A percentile compares a stretch with the other conserved stretches of the same genome.
Evolutionary conservation across 495 filamentous ascomycete species (phyloP).

Genomic region (Penicillium canescens): DNA sequence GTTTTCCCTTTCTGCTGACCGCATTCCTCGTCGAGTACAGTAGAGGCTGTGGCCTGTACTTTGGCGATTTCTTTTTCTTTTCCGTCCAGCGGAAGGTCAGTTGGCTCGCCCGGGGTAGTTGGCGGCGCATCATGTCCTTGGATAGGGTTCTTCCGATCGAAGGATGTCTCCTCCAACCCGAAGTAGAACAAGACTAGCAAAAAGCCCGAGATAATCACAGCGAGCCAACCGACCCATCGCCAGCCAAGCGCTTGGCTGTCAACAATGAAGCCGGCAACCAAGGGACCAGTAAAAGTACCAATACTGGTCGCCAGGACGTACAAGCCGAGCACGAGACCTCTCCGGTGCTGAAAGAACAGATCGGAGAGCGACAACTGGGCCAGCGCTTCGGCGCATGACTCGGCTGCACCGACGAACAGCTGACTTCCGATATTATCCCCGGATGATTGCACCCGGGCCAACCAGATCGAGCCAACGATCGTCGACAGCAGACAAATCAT

Average conservation of each 20-base stretch:
- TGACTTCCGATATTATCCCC: slow-evolving; percentile 28
- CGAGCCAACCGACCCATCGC: slow-evolving; percentile 35
- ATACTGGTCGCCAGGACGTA: slow-evolving; percentile 31
- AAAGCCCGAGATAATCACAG: slow-evolving; percentile 27
- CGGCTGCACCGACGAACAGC: slow-evolving; percentile 28
- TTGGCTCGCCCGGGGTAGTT: neutral
- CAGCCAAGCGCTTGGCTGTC: slow-evolving; percentile 21
- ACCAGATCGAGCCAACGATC: slow-evolving; percentile 25
- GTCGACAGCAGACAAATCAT: slow-evolving; percentile 24
- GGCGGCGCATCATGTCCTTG: slow-evolving; percentile 7
- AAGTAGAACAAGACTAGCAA: slow-evolving; percentile 25
- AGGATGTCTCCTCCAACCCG: slow-evolving; percentile 26
- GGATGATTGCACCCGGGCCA: slow-evolving; percentile 14
- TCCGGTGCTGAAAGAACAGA: slow-evolving; percentile 28
- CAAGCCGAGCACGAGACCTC: slow-evolving; percentile 23
- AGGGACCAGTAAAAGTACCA: slow-evolving; percentile 32
- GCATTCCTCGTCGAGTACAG: slow-evolving; percentile 9
- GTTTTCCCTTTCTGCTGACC: slow-evolving; percentile 18
- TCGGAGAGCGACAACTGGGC: slow-evolving; percentile 29
- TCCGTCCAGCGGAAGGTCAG: slow-evolving; percentile 1
- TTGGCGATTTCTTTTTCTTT: slow-evolving; percentile 1
- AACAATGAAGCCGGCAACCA: slow-evolving; percentile 29
- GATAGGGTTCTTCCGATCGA: slow-evolving; percentile 21
- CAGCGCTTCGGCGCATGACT: slow-evolving; percentile 28
- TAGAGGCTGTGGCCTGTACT: neutral